phyloP scores from a whole-genome alignment of 768 basidiomycete genomes.

The Phanerochaete sordida region DNA sequence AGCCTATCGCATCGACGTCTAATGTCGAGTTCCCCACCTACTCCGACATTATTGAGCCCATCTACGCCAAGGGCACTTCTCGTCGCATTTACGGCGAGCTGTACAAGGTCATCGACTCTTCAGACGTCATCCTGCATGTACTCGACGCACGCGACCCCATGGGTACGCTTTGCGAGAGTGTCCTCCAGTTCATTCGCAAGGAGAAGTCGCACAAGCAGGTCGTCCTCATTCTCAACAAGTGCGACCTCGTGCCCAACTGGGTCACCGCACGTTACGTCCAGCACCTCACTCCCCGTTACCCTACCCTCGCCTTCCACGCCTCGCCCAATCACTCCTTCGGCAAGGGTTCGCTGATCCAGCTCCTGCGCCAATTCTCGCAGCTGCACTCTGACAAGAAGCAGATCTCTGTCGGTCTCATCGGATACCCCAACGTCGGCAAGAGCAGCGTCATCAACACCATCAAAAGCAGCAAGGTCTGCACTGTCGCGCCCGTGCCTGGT shows the following conservation, averaged over 20 bases:
- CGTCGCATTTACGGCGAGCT: conserved; percentile 95
- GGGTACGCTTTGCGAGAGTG: conserved; percentile 92
- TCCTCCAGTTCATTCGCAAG: conserved; percentile 89
- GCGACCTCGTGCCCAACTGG: conserved; percentile 98
- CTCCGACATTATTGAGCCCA: conserved; percentile 82
- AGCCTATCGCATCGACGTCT: conserved; percentile 46
- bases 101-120: conserved; percentile 99
- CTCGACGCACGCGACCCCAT: conserved; percentile 94
- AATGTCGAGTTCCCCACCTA: conserved; percentile 54
- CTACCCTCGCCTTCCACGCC: conserved; percentile 97
- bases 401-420: conserved; percentile 96
- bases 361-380: conserved; percentile 93
- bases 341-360: conserved; percentile 96
- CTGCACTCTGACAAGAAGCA: conserved; percentile 99
- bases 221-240: conserved; percentile 96
- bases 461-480: conserved; percentile 97
- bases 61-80: conserved; percentile 94
- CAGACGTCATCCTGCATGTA: conserved; percentile 93
- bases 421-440: conserved; percentile 98
- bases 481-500: conserved; percentile 93
- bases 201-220: conserved; percentile 98
- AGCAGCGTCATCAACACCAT: conserved; percentile 97
- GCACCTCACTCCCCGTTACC: conserved; percentile 82
- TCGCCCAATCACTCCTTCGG: conserved; percentile 99
- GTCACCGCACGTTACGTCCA: conserved; percentile 96